phyloP scores from a whole-genome alignment of 371 early-diverging fungal genomes.

The Umbelopsis sp. region DNA sequence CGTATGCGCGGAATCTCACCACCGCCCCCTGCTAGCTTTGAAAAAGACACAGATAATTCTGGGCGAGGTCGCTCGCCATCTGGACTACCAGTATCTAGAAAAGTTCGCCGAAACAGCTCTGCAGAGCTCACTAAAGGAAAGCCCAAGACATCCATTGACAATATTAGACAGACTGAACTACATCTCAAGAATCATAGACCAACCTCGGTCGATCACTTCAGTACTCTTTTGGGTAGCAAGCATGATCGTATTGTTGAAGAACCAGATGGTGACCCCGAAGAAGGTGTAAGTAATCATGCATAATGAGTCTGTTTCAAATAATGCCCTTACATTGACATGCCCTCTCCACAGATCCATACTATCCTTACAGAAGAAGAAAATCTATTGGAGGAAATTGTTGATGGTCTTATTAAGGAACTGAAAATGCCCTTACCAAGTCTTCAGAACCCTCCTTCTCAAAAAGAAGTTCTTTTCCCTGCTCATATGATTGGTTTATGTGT shows the following conservation, averaged over 20 bases:
- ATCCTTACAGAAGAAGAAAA: slow-evolving; percentile 73
- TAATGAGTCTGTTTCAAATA: background rate
- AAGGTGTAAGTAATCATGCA: slow-evolving; percentile 35
- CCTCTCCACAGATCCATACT: slow-evolving; percentile 42
- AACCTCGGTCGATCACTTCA: slow-evolving; percentile 43
- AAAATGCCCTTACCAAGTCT: slow-evolving; percentile 87
- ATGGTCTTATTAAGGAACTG: slow-evolving; percentile 83
- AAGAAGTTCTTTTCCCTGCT: slow-evolving; percentile 94
- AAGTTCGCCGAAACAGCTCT: slow-evolving; percentile 36
- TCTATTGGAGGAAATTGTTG: slow-evolving; percentile 86
- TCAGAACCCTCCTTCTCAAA: slow-evolving; percentile 76
- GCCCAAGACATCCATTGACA: slow-evolving; percentile 37
- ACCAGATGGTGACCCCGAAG: slow-evolving; percentile 50
- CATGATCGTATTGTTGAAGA: slow-evolving; percentile 33
- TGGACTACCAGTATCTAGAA: slow-evolving; percentile 23
- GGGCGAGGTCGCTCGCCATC: slow-evolving; percentile 46
- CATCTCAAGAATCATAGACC: slow-evolving; percentile 42
- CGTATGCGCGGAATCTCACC: slow-evolving; percentile 42
- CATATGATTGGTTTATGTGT: slow-evolving; percentile 87
- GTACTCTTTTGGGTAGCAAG: slow-evolving; percentile 25
- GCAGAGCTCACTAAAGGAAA: slow-evolving; percentile 26
- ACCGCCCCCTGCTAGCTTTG: slow-evolving; percentile 28
- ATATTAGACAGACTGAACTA: slow-evolving; percentile 30
- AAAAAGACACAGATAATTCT: slow-evolving; percentile 14
- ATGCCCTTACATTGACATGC: background rate